These are phyloP conservation scores for Pelargonium australe DNA, from an alignment of 441 rosid genomes.

Conservation along the genomic window DNA sequence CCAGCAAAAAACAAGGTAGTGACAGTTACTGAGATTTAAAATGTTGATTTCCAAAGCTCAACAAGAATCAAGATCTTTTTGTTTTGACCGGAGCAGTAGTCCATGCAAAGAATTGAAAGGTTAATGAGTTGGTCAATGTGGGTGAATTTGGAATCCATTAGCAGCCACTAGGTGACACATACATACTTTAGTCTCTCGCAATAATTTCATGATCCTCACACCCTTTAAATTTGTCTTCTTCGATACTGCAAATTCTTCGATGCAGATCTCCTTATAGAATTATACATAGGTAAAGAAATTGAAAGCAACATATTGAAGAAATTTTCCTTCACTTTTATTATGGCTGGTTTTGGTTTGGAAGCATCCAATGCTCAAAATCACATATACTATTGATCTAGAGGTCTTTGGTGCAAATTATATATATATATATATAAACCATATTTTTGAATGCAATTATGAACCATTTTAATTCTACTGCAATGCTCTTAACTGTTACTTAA, in stretches of 20 bases:
- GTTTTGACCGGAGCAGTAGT: slow-evolving; percentile 19
- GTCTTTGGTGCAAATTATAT: no score
- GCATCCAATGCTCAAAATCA: no score
- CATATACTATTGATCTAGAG: no score
- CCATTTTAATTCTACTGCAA: no score
- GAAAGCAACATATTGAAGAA: background rate
- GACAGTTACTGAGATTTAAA: background rate
- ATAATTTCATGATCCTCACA: background rate
- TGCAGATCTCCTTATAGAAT: background rate
- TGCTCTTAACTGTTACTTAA: no score
- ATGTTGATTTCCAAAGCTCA: background rate
- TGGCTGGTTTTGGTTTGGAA: no score
- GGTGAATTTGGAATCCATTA: slow-evolving; percentile 21
- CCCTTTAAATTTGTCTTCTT: background rate
- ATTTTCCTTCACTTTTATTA: no score
- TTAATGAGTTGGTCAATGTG: slow-evolving; percentile 18
- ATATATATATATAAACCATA: no score
- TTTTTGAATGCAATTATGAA: no score
- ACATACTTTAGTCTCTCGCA: slow-evolving; percentile 18
- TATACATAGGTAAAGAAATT: background rate
- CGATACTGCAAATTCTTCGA: background rate
- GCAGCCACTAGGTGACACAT: slow-evolving; percentile 33
- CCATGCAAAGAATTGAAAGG: background rate
- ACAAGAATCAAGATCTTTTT: slow-evolving; percentile 6
- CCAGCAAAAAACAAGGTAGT: background rate